These are phyloP conservation scores for Schizosaccharomyces versatilis DNA, from an alignment of 1,139 yeast species.

Conservation along the genomic window DNA sequence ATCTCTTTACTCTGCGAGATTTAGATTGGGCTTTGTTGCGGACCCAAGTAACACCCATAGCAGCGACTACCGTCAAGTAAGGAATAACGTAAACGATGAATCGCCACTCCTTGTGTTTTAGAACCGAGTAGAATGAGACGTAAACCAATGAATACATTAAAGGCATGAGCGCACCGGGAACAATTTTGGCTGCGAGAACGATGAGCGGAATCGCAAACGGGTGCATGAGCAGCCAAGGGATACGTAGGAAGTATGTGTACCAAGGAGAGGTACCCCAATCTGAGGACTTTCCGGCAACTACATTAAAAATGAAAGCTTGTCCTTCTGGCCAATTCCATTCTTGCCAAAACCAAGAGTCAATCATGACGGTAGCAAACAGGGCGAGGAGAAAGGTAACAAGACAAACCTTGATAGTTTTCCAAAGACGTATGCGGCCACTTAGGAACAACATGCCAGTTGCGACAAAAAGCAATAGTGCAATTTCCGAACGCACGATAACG, in stretches of 20 bases:
- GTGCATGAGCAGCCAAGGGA: slow-evolving; percentile 35
- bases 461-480: slow-evolving; percentile 37
- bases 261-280: slow-evolving; percentile 42
- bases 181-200: too few species aligned
- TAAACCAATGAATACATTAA: slow-evolving; percentile 19
- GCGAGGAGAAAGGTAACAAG: slow-evolving; percentile 39
- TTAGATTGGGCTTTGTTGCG: too few species aligned
- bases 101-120: slow-evolving; percentile 91
- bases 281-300: slow-evolving; percentile 44
- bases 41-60: not conserved
- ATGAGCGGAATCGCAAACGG: slow-evolving; percentile 25
- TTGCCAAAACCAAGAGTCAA: slow-evolving; percentile 70
- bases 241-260: slow-evolving; percentile 28
- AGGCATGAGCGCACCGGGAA: slow-evolving; percentile 21
- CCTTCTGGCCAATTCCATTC: slow-evolving; percentile 41
- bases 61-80: slow-evolving; percentile 46
- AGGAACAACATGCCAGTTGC: slow-evolving; percentile 21
- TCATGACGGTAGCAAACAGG: slow-evolving; percentile 23
- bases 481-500: slow-evolving; percentile 49
- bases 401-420: slow-evolving; percentile 23
- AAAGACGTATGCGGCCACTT: slow-evolving; percentile 24
- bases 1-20: too few species aligned
- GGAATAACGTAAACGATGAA: slow-evolving; percentile 63
- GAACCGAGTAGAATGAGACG: slow-evolving; percentile 44
- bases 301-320: slow-evolving; percentile 49